A percentile compares a stretch with the other conserved stretches of the same genome.
Evolutionary conservation across 768 basidiomycete genomes (phyloP).

Genomic region (Tricholoma sp.): DNA sequence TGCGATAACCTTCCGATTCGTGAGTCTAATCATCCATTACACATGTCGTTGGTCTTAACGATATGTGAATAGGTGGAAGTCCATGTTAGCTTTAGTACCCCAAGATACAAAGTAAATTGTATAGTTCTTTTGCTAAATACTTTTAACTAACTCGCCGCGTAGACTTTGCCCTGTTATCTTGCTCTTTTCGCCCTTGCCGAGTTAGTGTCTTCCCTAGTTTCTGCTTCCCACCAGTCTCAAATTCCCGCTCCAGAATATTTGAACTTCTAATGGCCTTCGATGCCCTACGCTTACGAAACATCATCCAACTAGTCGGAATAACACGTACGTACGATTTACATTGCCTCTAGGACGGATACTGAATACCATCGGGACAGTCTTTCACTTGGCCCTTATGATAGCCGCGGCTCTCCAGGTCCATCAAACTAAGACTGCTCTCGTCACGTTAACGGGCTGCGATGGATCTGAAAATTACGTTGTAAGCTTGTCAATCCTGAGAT

Average conservation of each 20-base stretch:
- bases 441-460: slow-evolving; percentile 30
- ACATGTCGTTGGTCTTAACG: not conserved
- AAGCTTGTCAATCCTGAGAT: slow-evolving; percentile 15
- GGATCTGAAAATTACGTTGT: slow-evolving; percentile 32
- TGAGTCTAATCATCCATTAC: slow-evolving; percentile 23
- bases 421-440: slow-evolving; percentile 64
- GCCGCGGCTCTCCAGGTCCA: slow-evolving; percentile 74
- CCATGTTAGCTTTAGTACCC: slow-evolving; percentile 34
- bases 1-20: slow-evolving; percentile 62
- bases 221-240: slow-evolving; percentile 1
- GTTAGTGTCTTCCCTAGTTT: slow-evolving; percentile 33
- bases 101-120: slow-evolving; percentile 48
- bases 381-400: slow-evolving; percentile 70
- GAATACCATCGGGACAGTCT: slow-evolving; percentile 38
- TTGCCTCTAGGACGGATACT: not conserved
- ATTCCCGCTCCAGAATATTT: slow-evolving; percentile 49
- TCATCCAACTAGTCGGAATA: slow-evolving; percentile 74
- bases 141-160: slow-evolving; percentile 1
- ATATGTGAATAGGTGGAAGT: slow-evolving; percentile 41
- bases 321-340: slow-evolving; percentile 39
- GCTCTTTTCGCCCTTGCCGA: slow-evolving; percentile 80
- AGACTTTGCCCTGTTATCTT: slow-evolving; percentile 84
- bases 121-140: not conserved
- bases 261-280: slow-evolving; percentile 79
- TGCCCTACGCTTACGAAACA: slow-evolving; percentile 74